Percentiles rank a stretch among this genome's conserved stretches.
These are phyloP conservation scores for Aegilops umbellulata DNA, from an alignment of 176 grass and related monocot species.

Conservation along the genomic window DNA sequence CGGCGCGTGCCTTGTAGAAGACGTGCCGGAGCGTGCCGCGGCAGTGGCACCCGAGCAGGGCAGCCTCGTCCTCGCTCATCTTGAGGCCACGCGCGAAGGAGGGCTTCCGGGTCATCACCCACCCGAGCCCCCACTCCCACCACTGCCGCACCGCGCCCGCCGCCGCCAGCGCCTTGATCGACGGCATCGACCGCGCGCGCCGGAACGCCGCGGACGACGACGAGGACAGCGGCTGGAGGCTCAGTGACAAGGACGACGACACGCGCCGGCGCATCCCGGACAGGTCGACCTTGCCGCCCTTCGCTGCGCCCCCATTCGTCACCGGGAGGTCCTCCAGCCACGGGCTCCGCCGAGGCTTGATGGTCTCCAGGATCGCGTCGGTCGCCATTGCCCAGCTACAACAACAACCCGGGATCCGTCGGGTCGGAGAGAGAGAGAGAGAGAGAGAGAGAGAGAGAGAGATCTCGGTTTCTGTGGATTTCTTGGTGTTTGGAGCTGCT, in stretches of 20 bases:
- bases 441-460: not conserved
- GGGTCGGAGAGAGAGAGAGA: not conserved
- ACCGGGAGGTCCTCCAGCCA: slow-evolving; percentile 63
- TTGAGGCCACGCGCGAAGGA: slow-evolving; percentile 60
- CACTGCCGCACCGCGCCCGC: slow-evolving; percentile 65
- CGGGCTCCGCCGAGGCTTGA: slow-evolving; percentile 37
- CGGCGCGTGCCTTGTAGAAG: slow-evolving; percentile 69
- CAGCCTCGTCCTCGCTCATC: slow-evolving; percentile 62
- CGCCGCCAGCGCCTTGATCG: slow-evolving; percentile 54
- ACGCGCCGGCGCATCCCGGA: slow-evolving; percentile 67
- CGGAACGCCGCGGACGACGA: slow-evolving; percentile 38
- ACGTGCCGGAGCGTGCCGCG: slow-evolving; percentile 52
- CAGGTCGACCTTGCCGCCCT: not conserved
- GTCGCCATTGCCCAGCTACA: slow-evolving; percentile 37
- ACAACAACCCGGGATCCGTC: not conserved
- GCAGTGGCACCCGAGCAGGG: slow-evolving; percentile 46
- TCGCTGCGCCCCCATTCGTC: slow-evolving; percentile 19
- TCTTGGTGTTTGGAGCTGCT: slow-evolving; percentile 8
- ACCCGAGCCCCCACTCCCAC: slow-evolving; percentile 75
- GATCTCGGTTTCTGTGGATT: slow-evolving; percentile 1
- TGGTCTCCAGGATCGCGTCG: slow-evolving; percentile 59
- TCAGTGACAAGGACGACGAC: slow-evolving; percentile 66
- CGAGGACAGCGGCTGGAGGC: slow-evolving; percentile 51
- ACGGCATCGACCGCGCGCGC: slow-evolving; percentile 59
- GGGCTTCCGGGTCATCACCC: slow-evolving; percentile 66